Evolutionary conservation across 2,329 filamentous ascomycete species (phyloP), one percentile per base, ranked within the genome.

Genomic region (Fonsecaea pedrosoi): DNA sequence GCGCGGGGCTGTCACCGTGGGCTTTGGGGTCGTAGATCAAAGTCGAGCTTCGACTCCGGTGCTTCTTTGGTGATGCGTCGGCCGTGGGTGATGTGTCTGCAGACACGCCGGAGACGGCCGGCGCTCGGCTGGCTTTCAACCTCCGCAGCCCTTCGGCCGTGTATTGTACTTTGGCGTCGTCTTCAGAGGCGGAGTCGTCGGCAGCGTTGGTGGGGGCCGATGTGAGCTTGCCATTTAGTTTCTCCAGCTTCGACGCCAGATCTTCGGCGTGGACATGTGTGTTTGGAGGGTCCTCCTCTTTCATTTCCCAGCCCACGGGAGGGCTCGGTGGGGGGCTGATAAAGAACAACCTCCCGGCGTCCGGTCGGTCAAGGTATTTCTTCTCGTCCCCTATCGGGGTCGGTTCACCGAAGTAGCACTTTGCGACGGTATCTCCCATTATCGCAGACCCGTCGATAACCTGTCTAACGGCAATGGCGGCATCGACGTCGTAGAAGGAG

Each of bases 261-360:
- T 90, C 87, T 62, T 84, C 83, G 0, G 87, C 86, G 72, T 89
- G 86, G 8, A 88, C 87, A 65, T 88, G 83, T 76, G 86, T 89
- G 77, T 90, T 90, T 5, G 87, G 87, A 10, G 87, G 85, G 32
- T 86, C 87, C 74, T 90, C 87, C 64, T 85, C 82, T 67, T 83
- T 82, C 79, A 87, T 82, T 75, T 87, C 85, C 87, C 87, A 90
- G 56, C 87, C 87, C 75, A 87, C 85, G 1, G 87, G 87, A 54
- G 87, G 87, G 66, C 81, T 84, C 0, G 87, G 87, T 12, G 87
- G 87, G 60, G 87, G 87, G 54, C 81, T 84, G 77, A 90, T 89
- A 77, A 90, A 89, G 82, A 89, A 89, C 54, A 89, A 78, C 74
- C 88, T 88, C 66, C 86, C 82, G 59, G 82, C 79, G 64, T 88